These are phyloP conservation scores for Ustilago lituana DNA, from an alignment of 1,284 basidiomycete genomes.

Conservation along the genomic window DNA sequence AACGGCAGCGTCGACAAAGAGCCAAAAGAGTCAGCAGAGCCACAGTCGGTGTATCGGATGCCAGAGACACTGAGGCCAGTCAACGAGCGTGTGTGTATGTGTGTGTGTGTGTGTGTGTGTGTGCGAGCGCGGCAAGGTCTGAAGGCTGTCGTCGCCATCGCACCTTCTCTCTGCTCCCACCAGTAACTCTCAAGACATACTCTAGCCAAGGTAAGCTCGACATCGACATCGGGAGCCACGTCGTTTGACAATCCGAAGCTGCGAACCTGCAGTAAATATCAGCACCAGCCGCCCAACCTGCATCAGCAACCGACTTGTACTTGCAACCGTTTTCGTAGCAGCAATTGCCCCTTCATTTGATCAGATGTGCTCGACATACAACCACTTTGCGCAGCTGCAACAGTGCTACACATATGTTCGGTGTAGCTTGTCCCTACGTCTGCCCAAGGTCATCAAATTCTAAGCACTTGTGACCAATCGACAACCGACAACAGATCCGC, in stretches of 20 bases:
- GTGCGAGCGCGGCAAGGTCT: too few species aligned
- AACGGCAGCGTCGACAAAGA: not conserved
- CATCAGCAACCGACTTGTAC: conserved; percentile 4
- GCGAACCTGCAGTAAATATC: conserved; percentile 1
- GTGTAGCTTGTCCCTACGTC: too few species aligned
- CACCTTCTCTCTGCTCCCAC: conserved; percentile 43
- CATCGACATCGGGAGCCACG: conserved; percentile 10
- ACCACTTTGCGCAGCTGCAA: too few species aligned
- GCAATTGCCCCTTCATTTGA: not conserved
- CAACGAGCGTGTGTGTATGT: too few species aligned
- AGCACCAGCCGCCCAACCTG: not conserved
- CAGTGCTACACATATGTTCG: too few species aligned
- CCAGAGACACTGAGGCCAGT: conserved; percentile 1
- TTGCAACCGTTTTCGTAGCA: not conserved
- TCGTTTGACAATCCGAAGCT: conserved; percentile 26
- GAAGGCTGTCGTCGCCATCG: conserved; percentile 41
- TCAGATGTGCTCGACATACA: not conserved
- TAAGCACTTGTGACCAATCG: too few species aligned
- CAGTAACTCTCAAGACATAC: conserved; percentile 54
- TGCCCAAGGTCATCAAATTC: too few species aligned
- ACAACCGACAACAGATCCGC: too few species aligned
- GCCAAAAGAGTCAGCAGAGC: not conserved
- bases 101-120: too few species aligned
- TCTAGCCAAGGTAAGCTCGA: conserved; percentile 50
- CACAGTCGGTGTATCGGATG: too few species aligned